Base-by-base conservation (phyloP, 2,329 filamentous ascomycete genomes). In the Sporothrix humicola region DNA sequence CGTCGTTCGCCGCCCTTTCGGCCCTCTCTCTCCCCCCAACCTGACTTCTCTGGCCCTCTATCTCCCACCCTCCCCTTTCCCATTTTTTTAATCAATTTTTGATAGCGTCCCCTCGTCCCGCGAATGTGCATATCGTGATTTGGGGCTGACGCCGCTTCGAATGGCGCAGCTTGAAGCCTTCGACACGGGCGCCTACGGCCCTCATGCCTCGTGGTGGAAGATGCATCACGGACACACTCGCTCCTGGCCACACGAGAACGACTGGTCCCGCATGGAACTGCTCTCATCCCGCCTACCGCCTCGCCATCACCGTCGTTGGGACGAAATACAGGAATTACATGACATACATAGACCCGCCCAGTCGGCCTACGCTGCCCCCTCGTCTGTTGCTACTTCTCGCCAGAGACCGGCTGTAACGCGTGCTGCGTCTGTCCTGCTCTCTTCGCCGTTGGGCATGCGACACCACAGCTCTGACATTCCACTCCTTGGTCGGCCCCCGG, bases 101-200 rank as follows among this genome's bases (percentile, higher is more conserved):
- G 52, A 70, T 46, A 70, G 68, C 37, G n/a, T 42, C 31, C 37
- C 20, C 12, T 44, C 50, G 20, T 37, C 44, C 56, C 42, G 26
- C 75, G 76, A 71, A 78, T 77, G 77, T 73, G 61, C 74, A 68
- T 72, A 68, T 73, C 73, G 56, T 74, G 69, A 59, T 71, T 54
- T 73, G 73, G 75, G 78, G 79, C 79, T 79, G 76, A 77, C 76
- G 73, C 73, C 75, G 74, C 74, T 76, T 78, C 78, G 79, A 80
- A 82, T 82, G 79, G 79, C 79, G 74, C 78, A 78, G 73, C 74
- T 77, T 69, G 76, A 78, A 73, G 75, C 78, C 73, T 75, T 76
- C 75, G 76, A 76, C 61, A 77, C 73, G 17, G 73, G 78, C 75
- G 77, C 78, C 65, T 76, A 75, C 68, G 78, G 75, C 74, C 74